Evolutionary conservation across 1,139 yeast species (phyloP).

Genomic region (Pichia sp.): DNA sequence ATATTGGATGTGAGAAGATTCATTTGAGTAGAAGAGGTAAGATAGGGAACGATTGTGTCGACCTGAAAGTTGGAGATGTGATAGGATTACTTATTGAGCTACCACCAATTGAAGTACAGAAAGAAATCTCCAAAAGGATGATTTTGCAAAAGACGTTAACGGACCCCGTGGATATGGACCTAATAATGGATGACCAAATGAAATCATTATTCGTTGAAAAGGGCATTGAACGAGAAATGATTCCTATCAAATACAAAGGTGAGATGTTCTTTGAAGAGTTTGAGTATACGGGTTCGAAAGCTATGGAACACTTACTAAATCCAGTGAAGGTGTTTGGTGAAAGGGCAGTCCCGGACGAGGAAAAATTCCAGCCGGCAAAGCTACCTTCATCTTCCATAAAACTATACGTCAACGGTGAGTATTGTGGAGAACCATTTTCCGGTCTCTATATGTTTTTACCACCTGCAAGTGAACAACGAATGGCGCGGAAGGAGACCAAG

Average conservation of each 20-base stretch:
- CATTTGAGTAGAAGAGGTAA: slow-evolving; percentile 65
- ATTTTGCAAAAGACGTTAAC: slow-evolving; percentile 25
- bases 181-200: neutral
- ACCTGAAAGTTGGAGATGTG: slow-evolving; percentile 70
- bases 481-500: slow-evolving; percentile 23
- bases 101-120: slow-evolving; percentile 47
- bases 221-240: slow-evolving; percentile 65
- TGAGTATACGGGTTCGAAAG: slow-evolving; percentile 72
- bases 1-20: slow-evolving; percentile 68
- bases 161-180: slow-evolving; percentile 16
- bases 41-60: slow-evolving; percentile 17
- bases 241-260: slow-evolving; percentile 78
- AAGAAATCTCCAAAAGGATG: slow-evolving; percentile 30
- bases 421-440: slow-evolving; percentile 57
- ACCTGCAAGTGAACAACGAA: slow-evolving; percentile 44
- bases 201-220: slow-evolving; percentile 2
- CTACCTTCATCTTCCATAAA: slow-evolving; percentile 54
- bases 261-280: slow-evolving; percentile 78
- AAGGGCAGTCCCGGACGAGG: slow-evolving; percentile 40
- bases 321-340: slow-evolving; percentile 71
- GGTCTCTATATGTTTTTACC: slow-evolving; percentile 75
- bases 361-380: slow-evolving; percentile 32
- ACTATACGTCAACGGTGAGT: slow-evolving; percentile 72
- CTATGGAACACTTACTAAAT: slow-evolving; percentile 67
- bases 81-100: slow-evolving; percentile 73